phyloP scores from a whole-genome alignment of 495 filamentous ascomycete species.

The Penicillium herquei region DNA sequence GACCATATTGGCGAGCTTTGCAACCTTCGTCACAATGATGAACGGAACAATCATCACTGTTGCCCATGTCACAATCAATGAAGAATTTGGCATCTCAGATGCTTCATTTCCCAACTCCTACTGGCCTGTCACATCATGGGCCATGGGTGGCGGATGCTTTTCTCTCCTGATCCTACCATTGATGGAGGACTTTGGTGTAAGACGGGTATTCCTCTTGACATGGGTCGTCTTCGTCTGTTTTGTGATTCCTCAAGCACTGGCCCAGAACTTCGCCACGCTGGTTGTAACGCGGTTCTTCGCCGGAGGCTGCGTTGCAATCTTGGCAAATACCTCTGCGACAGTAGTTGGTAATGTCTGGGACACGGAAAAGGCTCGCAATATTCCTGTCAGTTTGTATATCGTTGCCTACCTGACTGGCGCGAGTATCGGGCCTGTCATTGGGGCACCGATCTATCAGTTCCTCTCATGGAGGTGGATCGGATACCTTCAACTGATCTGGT shows the following conservation, averaged over 20 bases:
- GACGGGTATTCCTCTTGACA: slow-evolving; percentile 42
- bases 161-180: slow-evolving; percentile 50
- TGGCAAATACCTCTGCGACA: slow-evolving; percentile 43
- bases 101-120: slow-evolving; percentile 49
- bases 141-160: slow-evolving; percentile 43
- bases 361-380: slow-evolving; percentile 33
- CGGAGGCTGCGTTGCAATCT: slow-evolving; percentile 45
- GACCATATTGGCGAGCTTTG: slow-evolving; percentile 23
- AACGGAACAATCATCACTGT: slow-evolving; percentile 47
- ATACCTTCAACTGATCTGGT: slow-evolving; percentile 48
- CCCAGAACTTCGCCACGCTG: slow-evolving; percentile 51
- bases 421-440: slow-evolving; percentile 49
- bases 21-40: slow-evolving; percentile 37
- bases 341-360: slow-evolving; percentile 52
- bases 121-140: slow-evolving; percentile 54
- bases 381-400: slow-evolving; percentile 50
- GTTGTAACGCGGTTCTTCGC: slow-evolving; percentile 46
- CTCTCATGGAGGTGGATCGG: slow-evolving; percentile 51
- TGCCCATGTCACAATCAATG: slow-evolving; percentile 37
- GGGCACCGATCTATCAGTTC: slow-evolving; percentile 37
- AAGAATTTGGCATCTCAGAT: slow-evolving; percentile 43
- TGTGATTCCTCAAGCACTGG: slow-evolving; percentile 47
- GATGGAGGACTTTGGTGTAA: slow-evolving; percentile 52
- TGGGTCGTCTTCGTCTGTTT: slow-evolving; percentile 47
- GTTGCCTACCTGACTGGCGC: slow-evolving; percentile 38